Evolutionary conservation across 1,284 basidiomycete species (phyloP), one percentile per base, ranked within the genome.

Genomic region (Rhodofomes roseus): DNA sequence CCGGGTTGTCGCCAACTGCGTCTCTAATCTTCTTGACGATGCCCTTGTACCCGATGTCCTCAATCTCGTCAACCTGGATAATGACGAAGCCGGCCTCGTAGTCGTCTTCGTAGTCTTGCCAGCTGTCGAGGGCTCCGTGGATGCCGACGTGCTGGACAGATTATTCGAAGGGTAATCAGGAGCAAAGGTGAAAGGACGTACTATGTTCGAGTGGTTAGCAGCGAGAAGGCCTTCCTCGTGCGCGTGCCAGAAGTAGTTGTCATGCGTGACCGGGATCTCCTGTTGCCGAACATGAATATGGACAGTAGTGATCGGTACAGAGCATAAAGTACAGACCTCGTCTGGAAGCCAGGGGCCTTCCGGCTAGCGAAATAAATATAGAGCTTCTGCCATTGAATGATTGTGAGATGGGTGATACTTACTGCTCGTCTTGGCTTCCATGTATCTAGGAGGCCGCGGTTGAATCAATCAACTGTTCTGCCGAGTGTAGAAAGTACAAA

Each of bases 241-340:
- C 0, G 76, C 76, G 56, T 76, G 74, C 68, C 69, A 77, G 68
- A 78, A 78, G 69, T 76, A 77, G 54, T 69, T 72, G 7, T 76
- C 76, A 60, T 77, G 76, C 25, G 68, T 73, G 46, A 74, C 70
- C 6, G 73, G 72, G 25, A 73, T 65, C 46, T 73, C 71, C 67
- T 69, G 44, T 14, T 39, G 14, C 4, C 37, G 16, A 23, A n/a
- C n/a, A 23, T 3, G 61, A 53, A n/a, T 29, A 14, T 20, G 18
- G 20, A 11, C 6, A 7, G 1, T 18, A 9, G 2, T 40, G 31
- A 20, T 22, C 16, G 4, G 2, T 18, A 31, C 31, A 29, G 16
- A 58, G n/a, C n/a, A n/a, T n/a, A n/a, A n/a, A n/a, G n/a, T 41
- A 34, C 48, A 37, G 23, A 67, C 68, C 60, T 74, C 72, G 20